Evolutionary conservation across 208 protist species (phyloP), one percentile per base, ranked within the genome.

Genomic region (Wallacemonas sp.): DNA sequence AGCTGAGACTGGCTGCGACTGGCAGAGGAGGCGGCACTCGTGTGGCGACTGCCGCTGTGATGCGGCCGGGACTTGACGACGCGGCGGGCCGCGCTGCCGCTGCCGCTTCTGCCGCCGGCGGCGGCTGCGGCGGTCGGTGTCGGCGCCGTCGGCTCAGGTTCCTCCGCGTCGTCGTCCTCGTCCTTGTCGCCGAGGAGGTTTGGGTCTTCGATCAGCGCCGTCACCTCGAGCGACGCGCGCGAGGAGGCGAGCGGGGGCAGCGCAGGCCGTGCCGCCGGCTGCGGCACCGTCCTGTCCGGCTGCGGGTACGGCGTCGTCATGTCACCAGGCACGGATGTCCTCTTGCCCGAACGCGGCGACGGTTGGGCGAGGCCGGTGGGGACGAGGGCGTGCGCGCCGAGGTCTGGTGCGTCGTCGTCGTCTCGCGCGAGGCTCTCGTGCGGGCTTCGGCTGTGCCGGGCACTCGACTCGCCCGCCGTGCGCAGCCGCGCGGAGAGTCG

Each of bases 121-220:
- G 48, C 25, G 8, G 48, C 10, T 8, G 26, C 48, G 8, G 48
- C 48, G 22, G 48, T 32, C 31, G 52, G 52, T 3, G 32, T 18
- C 18, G 52, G 52, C 20, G 52, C n/a, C 10, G 52, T 44, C 5
- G 52, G 52, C 52, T 59, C 52, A 4, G 52, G 52, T n/a, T 59
- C 52, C 5, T 10, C 29, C 7, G 18, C 52, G 10, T 25, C 48
- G 42, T 39, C 36, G 8, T 39, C 36, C 8, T 39, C 8, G 36
- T 4, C 36, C 8, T 12, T 4, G 36, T 39, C 8, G 12, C 36
- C 8, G 4, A 39, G 36, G n/a, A 23, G 42, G 42, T 48, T 22
- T 5, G 11, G 11, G 25, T 32, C 22, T 5, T 55, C 48, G 7
- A 22, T 55, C 22, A 12, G 48, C 26, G 48, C 23, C 10, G 48